Percentiles rank a stretch among this genome's conserved stretches.
Evolutionary conservation across 2,329 filamentous ascomycete genomes (phyloP).

Genomic region (Colletotrichum sp.): DNA sequence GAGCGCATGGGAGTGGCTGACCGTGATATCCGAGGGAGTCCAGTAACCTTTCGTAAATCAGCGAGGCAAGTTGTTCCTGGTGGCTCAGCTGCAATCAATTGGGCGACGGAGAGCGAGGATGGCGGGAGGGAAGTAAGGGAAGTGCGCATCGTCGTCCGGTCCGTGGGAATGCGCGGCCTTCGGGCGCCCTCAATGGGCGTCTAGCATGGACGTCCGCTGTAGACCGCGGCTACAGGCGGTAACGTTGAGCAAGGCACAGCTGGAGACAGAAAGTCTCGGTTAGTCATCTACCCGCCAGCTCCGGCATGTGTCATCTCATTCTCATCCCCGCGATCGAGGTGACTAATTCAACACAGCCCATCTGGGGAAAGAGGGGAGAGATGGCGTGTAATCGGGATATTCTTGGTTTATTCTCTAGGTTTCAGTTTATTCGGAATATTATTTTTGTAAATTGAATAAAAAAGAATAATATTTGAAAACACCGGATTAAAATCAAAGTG

Average conservation of each 20-base stretch:
- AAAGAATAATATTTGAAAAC: neutral
- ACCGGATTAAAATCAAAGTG: neutral
- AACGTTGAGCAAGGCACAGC: neutral
- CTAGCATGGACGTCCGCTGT: neutral
- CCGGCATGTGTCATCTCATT: slow-evolving; percentile 15
- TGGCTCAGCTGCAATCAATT: neutral
- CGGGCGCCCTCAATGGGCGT: neutral
- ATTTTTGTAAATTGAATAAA: neutral
- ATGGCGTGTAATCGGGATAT: neutral
- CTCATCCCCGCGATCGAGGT: neutral
- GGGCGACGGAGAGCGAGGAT: neutral
- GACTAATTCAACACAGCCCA: neutral
- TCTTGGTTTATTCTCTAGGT: neutral
- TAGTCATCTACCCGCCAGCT: neutral
- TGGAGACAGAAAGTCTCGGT: neutral
- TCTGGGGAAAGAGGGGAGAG: neutral
- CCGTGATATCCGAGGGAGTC: neutral
- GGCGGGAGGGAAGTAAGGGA: neutral
- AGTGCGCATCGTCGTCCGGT: neutral
- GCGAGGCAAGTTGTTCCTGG: neutral
- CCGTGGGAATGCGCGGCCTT: neutral
- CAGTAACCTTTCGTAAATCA: neutral
- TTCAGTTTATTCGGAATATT: neutral
- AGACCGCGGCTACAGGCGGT: neutral
- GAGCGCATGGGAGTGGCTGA: neutral